Base-by-base conservation (phyloP, 352 stramenopile species). In the Thraustochytrium sp. region DNA sequence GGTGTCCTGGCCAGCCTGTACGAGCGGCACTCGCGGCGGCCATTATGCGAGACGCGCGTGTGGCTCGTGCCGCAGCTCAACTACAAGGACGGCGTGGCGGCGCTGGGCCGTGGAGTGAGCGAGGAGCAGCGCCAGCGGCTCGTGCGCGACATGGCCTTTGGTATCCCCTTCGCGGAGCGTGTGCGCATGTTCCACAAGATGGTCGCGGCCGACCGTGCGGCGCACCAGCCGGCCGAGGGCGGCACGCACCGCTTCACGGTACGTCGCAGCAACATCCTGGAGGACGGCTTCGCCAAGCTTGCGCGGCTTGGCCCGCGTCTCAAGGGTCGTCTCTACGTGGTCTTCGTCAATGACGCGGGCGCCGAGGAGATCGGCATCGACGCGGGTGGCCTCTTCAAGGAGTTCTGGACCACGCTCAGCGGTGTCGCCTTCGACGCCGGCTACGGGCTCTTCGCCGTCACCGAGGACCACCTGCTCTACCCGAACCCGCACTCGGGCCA, bases 311-410 rank as follows among this genome's bases (percentile, higher is more conserved):
- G 88, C n/a, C 87, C 86, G 18, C 89, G 95, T 8, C 88, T 97
- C 72, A 97, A 97, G 80, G 93, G 91, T 82, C 84, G 92, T 8
- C 88, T 98, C 23, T 94, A 98, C 82, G 91, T 99, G 9, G 88
- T 92, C 16, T 94, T 94, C 72, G 87, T 94, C 26, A 98, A 97
- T 86, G 89, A 93, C 1, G 90, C 93, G 61, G 94, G 93, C 8
- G 82, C 90, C 13, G 88, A 97, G 88, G 96, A 99, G 88, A 91
- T 90, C 63, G 96, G 96, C 26, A 97, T 99, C 82, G 96, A 99
- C 89, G 92, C 94, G 40, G 96, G 96, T 23, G 96, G 96, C 0
- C 87, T 99, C 0, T 98, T 98, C 85, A 99, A 99, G 89, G 96
- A 98, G 84, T 98, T 98, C 84, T 97, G 93, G 92, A 91, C 94